A percentile compares a stretch with the other conserved stretches of the same genome.
Evolutionary conservation across 139 green algal species (phyloP).

Genomic region (Asterochloris erici): DNA sequence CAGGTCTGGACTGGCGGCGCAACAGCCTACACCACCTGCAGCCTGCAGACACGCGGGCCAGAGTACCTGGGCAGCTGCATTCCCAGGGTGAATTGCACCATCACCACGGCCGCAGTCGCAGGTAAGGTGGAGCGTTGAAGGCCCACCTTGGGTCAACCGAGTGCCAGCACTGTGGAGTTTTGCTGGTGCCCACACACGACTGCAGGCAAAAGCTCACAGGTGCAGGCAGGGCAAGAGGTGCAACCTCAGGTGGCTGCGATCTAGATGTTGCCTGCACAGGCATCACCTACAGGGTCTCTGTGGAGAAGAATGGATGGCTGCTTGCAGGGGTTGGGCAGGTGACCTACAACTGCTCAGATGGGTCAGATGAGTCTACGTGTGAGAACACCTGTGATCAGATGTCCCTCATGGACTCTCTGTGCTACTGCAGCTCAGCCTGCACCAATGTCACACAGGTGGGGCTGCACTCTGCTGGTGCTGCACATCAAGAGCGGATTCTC

Average conservation of each 20-base stretch:
- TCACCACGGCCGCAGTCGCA: not conserved
- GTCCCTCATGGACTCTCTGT: not conserved
- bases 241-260: slow-evolving; percentile 12
- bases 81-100: slow-evolving; percentile 30
- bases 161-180: no score
- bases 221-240: no score
- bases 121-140: no score
- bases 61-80: slow-evolving; percentile 58
- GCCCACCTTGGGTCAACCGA: no score
- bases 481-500: no score
- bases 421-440: slow-evolving; percentile 1
- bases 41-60: slow-evolving; percentile 34
- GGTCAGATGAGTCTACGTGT: not conserved
- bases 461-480: no score
- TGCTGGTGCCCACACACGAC: no score
- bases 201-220: no score
- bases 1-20: slow-evolving; percentile 46
- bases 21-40: slow-evolving; percentile 49
- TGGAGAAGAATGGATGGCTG: no score
- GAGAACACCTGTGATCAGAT: not conserved
- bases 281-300: not conserved
- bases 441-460: slow-evolving; percentile 5
- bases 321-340: not conserved
- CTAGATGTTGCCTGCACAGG: not conserved
- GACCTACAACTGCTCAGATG: slow-evolving; percentile 10